These are phyloP conservation scores for Rhodotorula glutinis DNA, from an alignment of 1,284 basidiomycete genomes.

Conservation along the genomic window DNA sequence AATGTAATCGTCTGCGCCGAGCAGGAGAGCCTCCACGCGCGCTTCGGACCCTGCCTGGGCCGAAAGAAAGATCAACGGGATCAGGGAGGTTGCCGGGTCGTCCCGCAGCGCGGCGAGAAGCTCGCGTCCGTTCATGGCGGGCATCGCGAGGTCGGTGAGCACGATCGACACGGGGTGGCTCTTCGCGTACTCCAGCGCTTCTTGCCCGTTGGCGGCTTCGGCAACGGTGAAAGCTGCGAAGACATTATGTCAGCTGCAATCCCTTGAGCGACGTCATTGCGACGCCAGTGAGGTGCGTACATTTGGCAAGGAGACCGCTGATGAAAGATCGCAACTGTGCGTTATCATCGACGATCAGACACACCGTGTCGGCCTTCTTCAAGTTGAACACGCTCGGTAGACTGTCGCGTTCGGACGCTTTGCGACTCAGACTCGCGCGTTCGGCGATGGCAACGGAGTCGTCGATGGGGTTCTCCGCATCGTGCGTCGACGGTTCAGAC, in stretches of 20 bases:
- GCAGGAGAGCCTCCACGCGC: slow-evolving; percentile 41
- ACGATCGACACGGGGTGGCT: slow-evolving; percentile 35
- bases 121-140: slow-evolving; percentile 34
- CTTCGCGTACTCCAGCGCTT: slow-evolving; percentile 39
- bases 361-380: slow-evolving; percentile 11
- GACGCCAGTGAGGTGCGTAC: too few species aligned
- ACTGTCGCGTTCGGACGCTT: not conserved
- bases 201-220: slow-evolving; percentile 32
- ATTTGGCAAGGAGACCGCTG: slow-evolving; percentile 37
- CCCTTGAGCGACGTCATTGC: too few species aligned
- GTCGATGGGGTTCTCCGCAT: not conserved
- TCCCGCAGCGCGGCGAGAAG: slow-evolving; percentile 36
- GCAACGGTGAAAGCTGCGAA: slow-evolving; percentile 31
- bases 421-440: not conserved
- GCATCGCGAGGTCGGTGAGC: slow-evolving; percentile 43
- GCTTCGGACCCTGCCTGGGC: slow-evolving; percentile 43
- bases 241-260: too few species aligned
- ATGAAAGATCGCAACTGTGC: slow-evolving; percentile 33
- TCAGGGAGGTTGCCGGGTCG: slow-evolving; percentile 26
- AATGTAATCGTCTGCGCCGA: slow-evolving; percentile 43
- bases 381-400: slow-evolving; percentile 17
- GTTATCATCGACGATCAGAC: slow-evolving; percentile 34
- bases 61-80: slow-evolving; percentile 43
- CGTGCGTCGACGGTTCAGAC: too few species aligned
- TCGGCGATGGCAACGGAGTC: not conserved